Evolutionary conservation across 2,329 filamentous ascomycete species (phyloP).

Genomic region (Calonectria fujianensis): DNA sequence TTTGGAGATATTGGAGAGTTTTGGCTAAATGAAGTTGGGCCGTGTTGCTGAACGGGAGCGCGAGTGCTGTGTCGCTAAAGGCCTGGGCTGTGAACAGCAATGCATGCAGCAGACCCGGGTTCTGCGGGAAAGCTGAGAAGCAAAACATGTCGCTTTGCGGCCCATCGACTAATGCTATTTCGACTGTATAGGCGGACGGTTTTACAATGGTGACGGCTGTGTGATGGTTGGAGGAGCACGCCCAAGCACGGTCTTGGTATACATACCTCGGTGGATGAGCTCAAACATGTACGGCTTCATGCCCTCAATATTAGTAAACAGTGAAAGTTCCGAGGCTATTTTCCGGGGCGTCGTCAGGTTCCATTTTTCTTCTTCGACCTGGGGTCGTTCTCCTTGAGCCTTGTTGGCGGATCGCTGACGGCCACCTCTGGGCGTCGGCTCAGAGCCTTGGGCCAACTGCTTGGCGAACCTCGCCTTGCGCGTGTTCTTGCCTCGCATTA

Average conservation of each 20-base stretch:
- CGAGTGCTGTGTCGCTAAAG: constrained; percentile 45
- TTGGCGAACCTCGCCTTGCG: constrained; percentile 37
- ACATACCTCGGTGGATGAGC: constrained; percentile 39
- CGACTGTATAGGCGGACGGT: constrained; percentile 45
- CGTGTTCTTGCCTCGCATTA: constrained; percentile 55
- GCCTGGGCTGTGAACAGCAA: constrained; percentile 52
- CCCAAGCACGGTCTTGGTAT: neutral
- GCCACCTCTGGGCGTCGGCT: neutral
- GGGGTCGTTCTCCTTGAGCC: neutral
- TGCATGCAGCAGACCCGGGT: constrained; percentile 52
- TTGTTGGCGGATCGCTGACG: neutral
- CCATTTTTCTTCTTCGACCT: constrained; percentile 8
- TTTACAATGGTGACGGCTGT: constrained; percentile 46
- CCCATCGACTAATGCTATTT: constrained; percentile 38
- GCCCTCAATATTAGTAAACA: constrained; percentile 28
- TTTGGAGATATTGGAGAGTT: constrained; percentile 47
- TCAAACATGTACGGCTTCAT: constrained; percentile 43
- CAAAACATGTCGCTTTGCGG: constrained; percentile 45
- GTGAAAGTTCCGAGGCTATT: constrained; percentile 42
- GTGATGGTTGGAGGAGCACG: neutral
- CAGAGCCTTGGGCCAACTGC: constrained; percentile 1
- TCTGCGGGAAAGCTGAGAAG: constrained; percentile 43
- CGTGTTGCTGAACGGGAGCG: constrained; percentile 28
- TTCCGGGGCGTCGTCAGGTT: constrained; percentile 26
- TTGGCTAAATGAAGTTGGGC: constrained; percentile 47